Base-by-base conservation (phyloP, 208 protist species). In the Leishmania amazonensis region DNA sequence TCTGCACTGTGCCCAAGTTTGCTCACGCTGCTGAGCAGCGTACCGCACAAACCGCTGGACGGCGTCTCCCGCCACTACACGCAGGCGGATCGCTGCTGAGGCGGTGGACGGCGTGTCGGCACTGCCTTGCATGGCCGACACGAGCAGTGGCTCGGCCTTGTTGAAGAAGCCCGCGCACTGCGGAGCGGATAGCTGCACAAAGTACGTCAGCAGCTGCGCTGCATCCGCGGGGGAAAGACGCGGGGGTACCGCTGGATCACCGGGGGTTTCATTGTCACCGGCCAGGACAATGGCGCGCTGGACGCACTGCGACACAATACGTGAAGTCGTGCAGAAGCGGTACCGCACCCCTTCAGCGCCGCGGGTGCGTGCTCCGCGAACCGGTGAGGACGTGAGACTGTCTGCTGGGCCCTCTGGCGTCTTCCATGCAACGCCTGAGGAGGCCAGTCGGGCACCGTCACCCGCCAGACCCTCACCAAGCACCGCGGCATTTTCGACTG, bases 101-200 rank as follows among this genome's bases (percentile, higher is more conserved):
- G 53, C 31, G 35, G 58, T 13, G 5, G 31, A 53, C 19, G 15
- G 47, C 57, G 58, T 4, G 9, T 58, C 28, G 6, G 68, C 42
- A 31, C 45, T 51, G 72, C 38, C 40, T 21, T 49, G 40, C 3
- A 47, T 24, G 17, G 42, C 75, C 1, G 15, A 24, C 2, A 35
- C 35, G 11, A 86, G 65, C 73, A 86, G 45, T 9, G 78, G 83
- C 58, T 82, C 83, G 45, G 80, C 67, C 19, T 57, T 60, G 28
- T 47, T 38, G 53, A 86, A 86, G 21, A 83, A 80, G 51, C 65
- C 60, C 3, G 54, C 75, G 49, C 80, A 77, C 45, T 80, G 83
- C 38, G 73, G 78, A 31, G 78, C 76, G 67, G 53, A 75, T 3
- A 86, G 83, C 67, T 86, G 83, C 78, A 83, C 83, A 53, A 86